Evolutionary conservation across 2,329 filamentous ascomycete genomes (phyloP), one percentile per base, ranked within the genome.

Genomic region (Fusarium torreyae): DNA sequence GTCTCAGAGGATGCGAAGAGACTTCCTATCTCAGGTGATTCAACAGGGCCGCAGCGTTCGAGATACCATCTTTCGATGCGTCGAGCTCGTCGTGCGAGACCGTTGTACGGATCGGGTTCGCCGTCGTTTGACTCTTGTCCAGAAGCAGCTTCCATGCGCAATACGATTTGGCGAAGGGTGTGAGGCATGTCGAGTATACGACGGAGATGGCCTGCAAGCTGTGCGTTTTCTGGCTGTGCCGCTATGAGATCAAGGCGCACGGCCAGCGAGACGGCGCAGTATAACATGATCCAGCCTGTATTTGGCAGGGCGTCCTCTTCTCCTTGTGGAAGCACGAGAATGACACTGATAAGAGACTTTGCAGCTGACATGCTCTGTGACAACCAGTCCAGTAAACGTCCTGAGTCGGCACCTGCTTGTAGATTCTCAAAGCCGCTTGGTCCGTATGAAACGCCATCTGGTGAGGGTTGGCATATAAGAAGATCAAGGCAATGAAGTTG

Each of bases 241-340:
- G 76, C 76, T 3, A 78, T 54, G 6, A 78, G 69, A 38, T 78
- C 77, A n/a, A 78, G 67, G 5, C 77, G 67, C 9, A 75, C 75
- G 1, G 75, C 69, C 0, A 78, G 49, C 0, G 77, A 78, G 0
- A 77, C 65, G 4, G 73, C 75, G 18, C 77, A 78, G 28, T 78
- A 75, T 1, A 79, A 38, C 61, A 74, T 76, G 33, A 78, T 71
- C 77, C 77, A 79, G 13, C 72, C 72, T 1, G 76, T 71, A 18
- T 79, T 79, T 5, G 75, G 71, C 36, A 79, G 70, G 2, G 62
- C 57, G 1, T 68, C 63, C 50, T 78, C 76, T 31, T 76, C 75
- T 2, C 73, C 75, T 15, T 66, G 62, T 1, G 76, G 73, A 2
- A 78, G 67, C 1, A 73, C 60, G 15, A 78, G 67, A 1, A 77